These are phyloP conservation scores for Neonectria ditissima DNA, from an alignment of 2,329 filamentous ascomycete genomes.

Conservation along the genomic window DNA sequence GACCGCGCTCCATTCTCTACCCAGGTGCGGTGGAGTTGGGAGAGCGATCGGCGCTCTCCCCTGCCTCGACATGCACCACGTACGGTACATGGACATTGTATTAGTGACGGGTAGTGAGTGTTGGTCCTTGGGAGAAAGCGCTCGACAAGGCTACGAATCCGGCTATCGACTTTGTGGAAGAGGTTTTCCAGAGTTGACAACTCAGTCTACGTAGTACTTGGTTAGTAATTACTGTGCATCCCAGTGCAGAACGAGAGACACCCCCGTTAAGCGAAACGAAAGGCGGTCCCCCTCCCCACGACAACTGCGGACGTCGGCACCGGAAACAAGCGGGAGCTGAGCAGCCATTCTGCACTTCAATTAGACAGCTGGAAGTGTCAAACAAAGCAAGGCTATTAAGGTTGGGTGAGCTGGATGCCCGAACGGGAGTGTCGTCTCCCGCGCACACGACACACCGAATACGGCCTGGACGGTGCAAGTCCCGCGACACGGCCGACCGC, in stretches of 20 bases:
- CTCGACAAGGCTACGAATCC: neutral
- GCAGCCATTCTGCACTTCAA: neutral
- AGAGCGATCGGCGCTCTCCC: constrained; percentile 22
- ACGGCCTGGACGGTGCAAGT: neutral
- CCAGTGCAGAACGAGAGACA: neutral
- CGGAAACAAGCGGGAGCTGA: neutral
- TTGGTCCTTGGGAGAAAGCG: neutral
- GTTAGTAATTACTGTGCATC: neutral
- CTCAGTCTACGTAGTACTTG: neutral
- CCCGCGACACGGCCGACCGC: neutral
- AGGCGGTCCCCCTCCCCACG: too few species aligned
- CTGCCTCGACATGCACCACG: constrained; percentile 1
- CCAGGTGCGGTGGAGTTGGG: constrained; percentile 3
- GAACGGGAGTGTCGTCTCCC: neutral
- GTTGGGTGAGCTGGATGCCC: neutral
- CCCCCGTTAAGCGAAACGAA: neutral
- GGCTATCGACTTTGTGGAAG: neutral
- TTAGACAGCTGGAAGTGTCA: neutral
- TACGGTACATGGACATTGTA: neutral
- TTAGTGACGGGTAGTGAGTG: too few species aligned
- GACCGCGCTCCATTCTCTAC: neutral
- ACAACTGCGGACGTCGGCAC: neutral
- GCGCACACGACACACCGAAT: neutral
- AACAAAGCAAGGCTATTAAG: neutral
- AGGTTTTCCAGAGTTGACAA: neutral